Base-by-base conservation (phyloP, 345 rosid genomes). In the Angophora floribunda region DNA sequence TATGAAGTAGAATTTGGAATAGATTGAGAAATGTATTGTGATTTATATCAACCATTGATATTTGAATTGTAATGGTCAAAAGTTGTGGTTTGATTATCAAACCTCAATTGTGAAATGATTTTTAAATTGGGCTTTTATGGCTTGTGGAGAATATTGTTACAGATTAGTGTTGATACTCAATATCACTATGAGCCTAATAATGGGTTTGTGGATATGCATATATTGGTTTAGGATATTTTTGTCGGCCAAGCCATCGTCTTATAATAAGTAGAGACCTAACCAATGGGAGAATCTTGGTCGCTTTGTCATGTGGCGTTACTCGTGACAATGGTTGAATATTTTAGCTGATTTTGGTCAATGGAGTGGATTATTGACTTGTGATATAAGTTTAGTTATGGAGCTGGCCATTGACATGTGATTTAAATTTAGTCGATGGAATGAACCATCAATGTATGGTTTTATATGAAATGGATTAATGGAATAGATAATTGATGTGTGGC, bases 101-200 rank as follows among this genome's bases (percentile, higher is more conserved):
- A 52, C 57, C 57, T 17, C 7, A 16, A 17, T 52, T 52, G 17
- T 17, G 57, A 26, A 36, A 36, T 36, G 4, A 4, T 36, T 36
- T 36, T 36, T 36, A 36, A 36, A 36, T 55, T 55, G 21, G 61
- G 61, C 21, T 55, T 55, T 55, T 55, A 28, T 55, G 13, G 22
- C 21, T 55, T 55, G 28, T 9, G 28, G 4, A 55, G 28, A 36
- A 36, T 36, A 11, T 22, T 55, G 28, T 21, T 55, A 28, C 21
- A 28, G 28, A 55, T 55, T 55, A 26, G 61, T 22, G 61, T 1
- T 8, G 12, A 21, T 55, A 11, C 0, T 55, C 12, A 55, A 22
- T 55, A 55, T 1, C 0, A 55, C 0, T 55, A 1, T 0, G 0
- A 55, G 12, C 12, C 22, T 55, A 22, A 28, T 22, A 5, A 55